phyloP scores from a whole-genome alignment of 768 basidiomycete genomes.

The Dentipellis fragilis region DNA sequence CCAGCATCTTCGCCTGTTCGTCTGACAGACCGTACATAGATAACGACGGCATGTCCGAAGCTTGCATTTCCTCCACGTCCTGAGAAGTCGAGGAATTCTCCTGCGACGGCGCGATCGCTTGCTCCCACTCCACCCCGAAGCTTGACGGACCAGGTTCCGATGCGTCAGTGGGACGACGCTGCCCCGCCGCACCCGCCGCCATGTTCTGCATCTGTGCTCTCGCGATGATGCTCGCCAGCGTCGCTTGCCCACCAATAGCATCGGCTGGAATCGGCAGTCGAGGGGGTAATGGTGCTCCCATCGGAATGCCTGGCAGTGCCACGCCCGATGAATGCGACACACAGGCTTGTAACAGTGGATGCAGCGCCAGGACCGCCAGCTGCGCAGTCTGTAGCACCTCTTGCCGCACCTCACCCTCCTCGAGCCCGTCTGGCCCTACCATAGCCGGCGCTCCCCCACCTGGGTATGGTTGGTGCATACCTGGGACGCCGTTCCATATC shows the following conservation, averaged over 20 bases:
- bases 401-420: constrained; percentile 14
- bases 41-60: constrained; percentile 23
- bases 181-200: constrained; percentile 8
- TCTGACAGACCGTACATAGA: constrained; percentile 66
- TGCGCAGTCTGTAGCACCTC: constrained; percentile 10
- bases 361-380: constrained; percentile 8
- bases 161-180: background rate
- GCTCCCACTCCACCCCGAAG: background rate
- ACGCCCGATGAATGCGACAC: constrained; percentile 7
- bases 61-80: background rate
- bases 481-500: constrained; percentile 54
- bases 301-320: constrained; percentile 3
- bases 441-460: background rate
- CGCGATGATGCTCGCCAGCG: constrained; percentile 62
- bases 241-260: constrained; percentile 50
- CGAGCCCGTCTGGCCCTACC: background rate
- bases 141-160: constrained; percentile 2
- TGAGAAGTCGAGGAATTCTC: background rate
- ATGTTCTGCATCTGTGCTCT: constrained; percentile 48
- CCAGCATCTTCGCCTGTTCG: constrained; percentile 59
- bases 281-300: constrained; percentile 10
- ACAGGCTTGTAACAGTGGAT: constrained; percentile 9
- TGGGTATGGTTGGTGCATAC: constrained; percentile 10
- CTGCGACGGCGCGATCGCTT: background rate
- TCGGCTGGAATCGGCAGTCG: constrained; percentile 21